These are phyloP conservation scores for Plantago ovata DNA, from an alignment of 257 asterid genomes.

Conservation along the genomic window DNA sequence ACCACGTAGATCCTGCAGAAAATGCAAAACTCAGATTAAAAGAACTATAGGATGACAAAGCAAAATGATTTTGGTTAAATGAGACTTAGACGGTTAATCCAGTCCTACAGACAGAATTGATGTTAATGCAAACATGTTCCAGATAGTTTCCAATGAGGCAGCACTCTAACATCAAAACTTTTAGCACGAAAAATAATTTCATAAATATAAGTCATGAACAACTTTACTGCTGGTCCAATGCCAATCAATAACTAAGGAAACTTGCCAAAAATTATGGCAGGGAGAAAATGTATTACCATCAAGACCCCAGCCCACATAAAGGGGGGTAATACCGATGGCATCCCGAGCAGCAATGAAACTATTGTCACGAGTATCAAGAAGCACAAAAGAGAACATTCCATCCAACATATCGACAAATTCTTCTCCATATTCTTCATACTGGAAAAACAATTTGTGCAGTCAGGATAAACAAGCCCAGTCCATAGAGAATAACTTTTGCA, in stretches of 20 bases:
- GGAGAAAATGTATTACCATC: constrained; percentile 58
- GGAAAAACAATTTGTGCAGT: constrained; percentile 20
- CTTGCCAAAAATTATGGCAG: not conserved
- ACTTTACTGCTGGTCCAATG: too few relatives aligned
- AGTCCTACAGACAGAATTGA: constrained; percentile 13
- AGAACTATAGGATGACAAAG: constrained; percentile 6
- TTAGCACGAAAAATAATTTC: not conserved
- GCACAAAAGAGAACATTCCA: constrained; percentile 99
- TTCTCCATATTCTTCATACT: constrained; percentile 99
- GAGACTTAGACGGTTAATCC: constrained; percentile 4
- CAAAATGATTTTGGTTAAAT: constrained; percentile 2
- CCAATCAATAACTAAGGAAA: not conserved
- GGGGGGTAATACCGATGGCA: constrained; percentile 99
- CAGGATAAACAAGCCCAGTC: constrained; percentile 15
- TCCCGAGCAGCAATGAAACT: constrained; percentile 99
- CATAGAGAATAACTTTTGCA: not conserved
- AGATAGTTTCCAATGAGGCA: constrained; percentile 8
- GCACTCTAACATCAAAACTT: constrained; percentile 15
- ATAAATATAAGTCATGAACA: constrained; percentile 5
- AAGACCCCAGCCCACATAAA: constrained; percentile 97
- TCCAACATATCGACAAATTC: constrained; percentile 92
- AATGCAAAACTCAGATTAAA: constrained; percentile 13
- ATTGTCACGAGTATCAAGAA: constrained; percentile 92
- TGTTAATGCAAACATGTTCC: constrained; percentile 3
- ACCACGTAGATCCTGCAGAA: constrained; percentile 94